Percentiles rank a stretch among this genome's conserved stretches.
These are phyloP conservation scores for Penstemon davidsonii DNA, from an alignment of 257 asterid genomes.

Conservation along the genomic window DNA sequence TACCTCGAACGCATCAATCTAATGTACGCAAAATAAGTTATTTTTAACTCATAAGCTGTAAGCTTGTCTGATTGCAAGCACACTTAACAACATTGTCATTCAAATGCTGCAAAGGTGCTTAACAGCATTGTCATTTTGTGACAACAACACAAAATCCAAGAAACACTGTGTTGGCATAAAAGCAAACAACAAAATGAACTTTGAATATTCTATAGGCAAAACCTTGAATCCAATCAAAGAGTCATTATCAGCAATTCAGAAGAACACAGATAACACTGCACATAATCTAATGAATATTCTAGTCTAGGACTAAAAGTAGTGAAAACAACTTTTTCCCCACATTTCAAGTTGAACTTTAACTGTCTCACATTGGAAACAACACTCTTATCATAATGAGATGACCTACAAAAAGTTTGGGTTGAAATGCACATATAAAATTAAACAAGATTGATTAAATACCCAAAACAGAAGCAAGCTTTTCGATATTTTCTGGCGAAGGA, in stretches of 20 bases:
- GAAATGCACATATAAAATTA: constrained; percentile 6
- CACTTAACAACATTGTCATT: no score
- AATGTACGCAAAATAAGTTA: no score
- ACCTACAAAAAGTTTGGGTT: background rate
- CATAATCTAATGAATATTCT: background rate
- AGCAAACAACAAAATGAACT: background rate
- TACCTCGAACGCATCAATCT: no score
- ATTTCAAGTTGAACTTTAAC: background rate
- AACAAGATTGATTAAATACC: constrained; percentile 43
- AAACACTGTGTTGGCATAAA: constrained; percentile 20
- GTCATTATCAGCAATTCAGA: constrained; percentile 21
- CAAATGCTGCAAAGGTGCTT: constrained; percentile 11
- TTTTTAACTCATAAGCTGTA: no score
- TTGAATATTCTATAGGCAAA: background rate
- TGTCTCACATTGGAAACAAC: constrained; percentile 22
- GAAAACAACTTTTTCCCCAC: background rate
- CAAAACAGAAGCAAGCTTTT: constrained; percentile 60
- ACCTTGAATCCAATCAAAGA: constrained; percentile 2
- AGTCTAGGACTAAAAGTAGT: background rate
- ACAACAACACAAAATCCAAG: constrained; percentile 20
- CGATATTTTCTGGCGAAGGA: constrained; percentile 67
- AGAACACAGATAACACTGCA: background rate
- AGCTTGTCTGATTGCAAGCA: no score
- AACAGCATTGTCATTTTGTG: background rate
- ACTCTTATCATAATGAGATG: no score